These are phyloP conservation scores for Echites panduratus DNA, from an alignment of 257 asterid species.

Conservation along the genomic window DNA sequence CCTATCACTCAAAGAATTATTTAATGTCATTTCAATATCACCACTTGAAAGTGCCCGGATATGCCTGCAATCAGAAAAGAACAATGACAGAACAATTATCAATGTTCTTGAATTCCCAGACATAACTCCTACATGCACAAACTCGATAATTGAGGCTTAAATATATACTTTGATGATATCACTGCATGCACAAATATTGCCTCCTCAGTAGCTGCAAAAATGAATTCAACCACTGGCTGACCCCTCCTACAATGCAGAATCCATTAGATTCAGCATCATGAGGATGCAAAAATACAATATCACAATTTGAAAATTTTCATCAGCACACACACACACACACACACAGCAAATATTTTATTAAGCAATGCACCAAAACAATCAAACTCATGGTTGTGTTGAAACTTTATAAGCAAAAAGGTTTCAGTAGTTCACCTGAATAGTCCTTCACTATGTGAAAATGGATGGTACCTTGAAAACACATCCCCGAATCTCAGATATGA, in stretches of 20 bases:
- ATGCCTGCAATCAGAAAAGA: slow-evolving; percentile 51
- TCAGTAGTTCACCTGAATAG: slow-evolving; percentile 51
- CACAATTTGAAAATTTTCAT: neutral
- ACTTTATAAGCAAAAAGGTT: neutral
- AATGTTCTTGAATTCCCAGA: slow-evolving; percentile 9
- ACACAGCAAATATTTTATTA: neutral
- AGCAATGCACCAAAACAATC: neutral
- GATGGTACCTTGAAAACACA: slow-evolving; percentile 78
- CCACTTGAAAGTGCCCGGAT: slow-evolving; percentile 73
- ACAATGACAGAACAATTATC: slow-evolving; percentile 2
- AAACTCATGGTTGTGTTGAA: neutral
- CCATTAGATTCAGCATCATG: slow-evolving; percentile 15
- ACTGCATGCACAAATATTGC: slow-evolving; percentile 88
- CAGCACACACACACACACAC: neutral
- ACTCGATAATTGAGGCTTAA: slow-evolving; percentile 8
- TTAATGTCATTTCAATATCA: slow-evolving; percentile 66
- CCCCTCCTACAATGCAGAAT: slow-evolving; percentile 72
- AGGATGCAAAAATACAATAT: slow-evolving; percentile 12
- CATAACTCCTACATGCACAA: slow-evolving; percentile 13
- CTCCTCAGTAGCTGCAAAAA: slow-evolving; percentile 93
- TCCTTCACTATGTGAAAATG: slow-evolving; percentile 77
- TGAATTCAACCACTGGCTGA: slow-evolving; percentile 89
- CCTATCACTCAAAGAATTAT: slow-evolving; percentile 39
- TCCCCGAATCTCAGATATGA: slow-evolving; percentile 91
- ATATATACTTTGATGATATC: slow-evolving; percentile 77